Evolutionary conservation across 495 filamentous ascomycete species (phyloP).

Genomic region (Copromyces sp.): DNA sequence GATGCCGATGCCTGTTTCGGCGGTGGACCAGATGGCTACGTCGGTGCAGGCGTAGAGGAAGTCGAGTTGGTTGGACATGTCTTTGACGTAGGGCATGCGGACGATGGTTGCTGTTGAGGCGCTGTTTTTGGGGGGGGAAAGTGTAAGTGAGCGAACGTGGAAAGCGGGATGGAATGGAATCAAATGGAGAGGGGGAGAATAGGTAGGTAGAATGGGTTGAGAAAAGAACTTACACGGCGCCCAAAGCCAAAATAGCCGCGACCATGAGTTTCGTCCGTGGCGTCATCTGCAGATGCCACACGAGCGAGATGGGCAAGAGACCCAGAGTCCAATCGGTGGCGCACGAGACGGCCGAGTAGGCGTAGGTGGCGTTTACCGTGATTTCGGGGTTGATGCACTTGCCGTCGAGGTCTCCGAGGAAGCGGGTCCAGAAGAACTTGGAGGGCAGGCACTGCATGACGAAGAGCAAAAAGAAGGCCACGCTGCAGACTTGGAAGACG

Average conservation of each 20-base stretch:
- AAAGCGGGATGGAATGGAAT: background rate
- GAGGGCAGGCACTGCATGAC: constrained; percentile 36
- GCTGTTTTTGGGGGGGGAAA: constrained; percentile 2
- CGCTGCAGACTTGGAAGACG: constrained; percentile 21
- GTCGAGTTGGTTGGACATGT: constrained; percentile 14
- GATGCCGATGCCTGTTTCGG: constrained; percentile 26
- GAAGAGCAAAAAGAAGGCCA: constrained; percentile 30
- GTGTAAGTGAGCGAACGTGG: background rate
- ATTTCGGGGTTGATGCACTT: constrained; percentile 16
- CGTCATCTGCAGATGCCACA: constrained; percentile 25
- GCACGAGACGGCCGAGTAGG: constrained; percentile 18
- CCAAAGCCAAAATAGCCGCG: constrained; percentile 12
- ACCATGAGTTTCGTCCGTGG: constrained; percentile 13
- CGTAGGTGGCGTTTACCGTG: constrained; percentile 14
- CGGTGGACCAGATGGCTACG: constrained; percentile 26
- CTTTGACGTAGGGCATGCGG: constrained; percentile 17
- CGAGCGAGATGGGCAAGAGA: constrained; percentile 23
- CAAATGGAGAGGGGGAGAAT: background rate
- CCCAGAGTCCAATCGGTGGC: constrained; percentile 25
- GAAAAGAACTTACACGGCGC: constrained; percentile 16
- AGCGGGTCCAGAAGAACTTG: constrained; percentile 27
- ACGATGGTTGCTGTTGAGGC: constrained; percentile 21
- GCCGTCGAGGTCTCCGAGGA: constrained; percentile 1
- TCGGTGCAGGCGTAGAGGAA: constrained; percentile 21
- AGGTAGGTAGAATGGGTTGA: background rate